Evolutionary conservation across 2,329 filamentous ascomycete species (phyloP).

Genomic region (Venturia asperata): DNA sequence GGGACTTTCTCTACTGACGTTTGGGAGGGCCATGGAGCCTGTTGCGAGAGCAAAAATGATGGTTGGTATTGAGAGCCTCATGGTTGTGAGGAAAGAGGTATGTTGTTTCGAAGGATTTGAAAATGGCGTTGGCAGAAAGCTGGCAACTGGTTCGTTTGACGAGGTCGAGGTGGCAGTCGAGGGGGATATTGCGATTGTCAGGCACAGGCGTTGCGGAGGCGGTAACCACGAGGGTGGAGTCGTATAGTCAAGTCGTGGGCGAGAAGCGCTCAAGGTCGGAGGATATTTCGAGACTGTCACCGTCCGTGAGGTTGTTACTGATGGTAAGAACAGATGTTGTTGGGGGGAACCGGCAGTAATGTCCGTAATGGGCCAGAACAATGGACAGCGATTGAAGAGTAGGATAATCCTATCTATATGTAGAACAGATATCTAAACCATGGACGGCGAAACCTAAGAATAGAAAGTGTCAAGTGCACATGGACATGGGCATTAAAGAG

Average conservation of each 20-base stretch:
- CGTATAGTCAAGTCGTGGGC: not conserved
- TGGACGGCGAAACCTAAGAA: not conserved
- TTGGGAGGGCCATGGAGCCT: not conserved
- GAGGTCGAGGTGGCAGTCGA: not conserved
- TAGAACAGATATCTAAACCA: not conserved
- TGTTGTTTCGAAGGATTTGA: not conserved
- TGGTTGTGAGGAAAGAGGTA: not conserved
- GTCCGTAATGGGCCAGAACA: not conserved
- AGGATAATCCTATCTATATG: conserved; percentile 7
- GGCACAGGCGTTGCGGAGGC: not conserved
- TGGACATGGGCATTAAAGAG: not conserved
- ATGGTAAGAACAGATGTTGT: not conserved
- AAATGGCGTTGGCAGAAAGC: too few species aligned
- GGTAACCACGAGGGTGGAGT: not conserved
- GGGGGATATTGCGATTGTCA: not conserved
- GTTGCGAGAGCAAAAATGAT: not conserved
- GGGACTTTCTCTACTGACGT: not conserved
- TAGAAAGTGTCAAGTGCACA: conserved; percentile 12
- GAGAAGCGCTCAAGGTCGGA: not conserved
- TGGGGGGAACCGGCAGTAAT: not conserved
- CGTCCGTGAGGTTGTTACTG: not conserved
- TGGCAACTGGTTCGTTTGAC: too few species aligned
- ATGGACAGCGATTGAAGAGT: not conserved
- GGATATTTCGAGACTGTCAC: not conserved
- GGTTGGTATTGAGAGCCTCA: conserved; percentile 7